These are phyloP conservation scores for Halocafeteria seosinensis DNA, from an alignment of 108 stramenopile genomes.

Conservation along the genomic window DNA sequence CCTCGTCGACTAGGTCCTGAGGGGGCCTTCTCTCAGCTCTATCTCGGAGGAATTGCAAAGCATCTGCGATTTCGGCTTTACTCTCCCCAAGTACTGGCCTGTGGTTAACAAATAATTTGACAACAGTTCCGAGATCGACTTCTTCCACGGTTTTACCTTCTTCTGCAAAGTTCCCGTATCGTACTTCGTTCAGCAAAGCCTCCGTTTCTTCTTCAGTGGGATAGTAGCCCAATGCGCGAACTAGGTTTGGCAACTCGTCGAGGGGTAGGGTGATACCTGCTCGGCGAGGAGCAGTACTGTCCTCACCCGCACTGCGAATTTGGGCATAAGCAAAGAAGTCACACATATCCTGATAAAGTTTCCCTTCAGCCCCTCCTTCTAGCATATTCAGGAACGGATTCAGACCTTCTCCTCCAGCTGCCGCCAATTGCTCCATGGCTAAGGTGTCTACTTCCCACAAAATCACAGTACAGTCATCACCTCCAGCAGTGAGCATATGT, in stretches of 20 bases:
- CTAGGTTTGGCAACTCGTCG: constrained; percentile 32
- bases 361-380: constrained; percentile 27
- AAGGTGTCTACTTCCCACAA: constrained; percentile 16
- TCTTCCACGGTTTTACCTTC: constrained; percentile 20
- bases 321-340: constrained; percentile 48
- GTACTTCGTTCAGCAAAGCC: constrained; percentile 32
- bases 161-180: constrained; percentile 27
- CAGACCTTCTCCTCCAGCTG: constrained; percentile 1
- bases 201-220: constrained; percentile 36
- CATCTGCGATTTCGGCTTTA: not conserved
- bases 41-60: not conserved
- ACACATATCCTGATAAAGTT: constrained; percentile 27
- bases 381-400: constrained; percentile 28
- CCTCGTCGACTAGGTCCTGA: no score
- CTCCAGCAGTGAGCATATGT: constrained; percentile 21
- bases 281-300: constrained; percentile 22
- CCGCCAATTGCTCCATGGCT: not conserved
- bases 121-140: constrained; percentile 11
- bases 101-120: constrained; percentile 43
- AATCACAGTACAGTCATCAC: constrained; percentile 16
- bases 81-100: constrained; percentile 31
- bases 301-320: constrained; percentile 38
- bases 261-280: constrained; percentile 21
- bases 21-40: no score
- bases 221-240: constrained; percentile 42